A percentile compares a stretch with the other conserved stretches of the same genome.
Conservation (phyloP, 345 rosid genomes). For the Camelina laxa region DNA sequence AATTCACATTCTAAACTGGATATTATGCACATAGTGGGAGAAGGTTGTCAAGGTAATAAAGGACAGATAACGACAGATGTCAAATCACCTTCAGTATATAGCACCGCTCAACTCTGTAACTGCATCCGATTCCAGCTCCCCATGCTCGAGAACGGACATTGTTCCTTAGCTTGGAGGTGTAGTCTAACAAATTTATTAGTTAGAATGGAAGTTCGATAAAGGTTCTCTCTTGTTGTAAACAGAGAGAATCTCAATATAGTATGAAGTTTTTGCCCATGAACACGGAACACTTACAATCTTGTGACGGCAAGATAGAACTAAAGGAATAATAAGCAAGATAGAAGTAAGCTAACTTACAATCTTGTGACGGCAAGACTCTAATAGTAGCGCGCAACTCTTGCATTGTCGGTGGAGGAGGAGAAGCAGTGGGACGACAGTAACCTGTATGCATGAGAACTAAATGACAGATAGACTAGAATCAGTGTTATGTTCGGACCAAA, state of each 20-base stretch:
- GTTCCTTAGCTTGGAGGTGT: conserved; percentile 91
- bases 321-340: conserved; percentile 1
- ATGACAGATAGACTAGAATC: conserved; percentile 41
- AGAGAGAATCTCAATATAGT: conserved; percentile 9
- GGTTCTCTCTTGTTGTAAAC: background rate
- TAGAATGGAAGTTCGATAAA: background rate
- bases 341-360: conserved; percentile 61
- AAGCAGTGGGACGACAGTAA: conserved; percentile 95
- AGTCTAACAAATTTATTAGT: conserved; percentile 55
- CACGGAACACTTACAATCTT: conserved; percentile 7
- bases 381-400: conserved; percentile 91
- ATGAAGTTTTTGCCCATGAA: conserved; percentile 1
- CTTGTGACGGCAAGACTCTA: conserved; percentile 86
- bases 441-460: conserved; percentile 99
- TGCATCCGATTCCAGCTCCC: conserved; percentile 99
- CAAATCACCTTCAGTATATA: conserved; percentile 88
- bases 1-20: conserved; percentile 15
- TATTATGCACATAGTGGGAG: background rate
- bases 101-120: conserved; percentile 93
- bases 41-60: background rate
- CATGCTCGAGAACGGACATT: conserved; percentile 99
- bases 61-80: conserved; percentile 17
- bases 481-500: conserved; percentile 32
- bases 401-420: conserved; percentile 95
- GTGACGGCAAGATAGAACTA: too few species aligned